Base-by-base conservation (phyloP, 2,329 filamentous ascomycete genomes). In the Colletotrichum euphorbiae region DNA sequence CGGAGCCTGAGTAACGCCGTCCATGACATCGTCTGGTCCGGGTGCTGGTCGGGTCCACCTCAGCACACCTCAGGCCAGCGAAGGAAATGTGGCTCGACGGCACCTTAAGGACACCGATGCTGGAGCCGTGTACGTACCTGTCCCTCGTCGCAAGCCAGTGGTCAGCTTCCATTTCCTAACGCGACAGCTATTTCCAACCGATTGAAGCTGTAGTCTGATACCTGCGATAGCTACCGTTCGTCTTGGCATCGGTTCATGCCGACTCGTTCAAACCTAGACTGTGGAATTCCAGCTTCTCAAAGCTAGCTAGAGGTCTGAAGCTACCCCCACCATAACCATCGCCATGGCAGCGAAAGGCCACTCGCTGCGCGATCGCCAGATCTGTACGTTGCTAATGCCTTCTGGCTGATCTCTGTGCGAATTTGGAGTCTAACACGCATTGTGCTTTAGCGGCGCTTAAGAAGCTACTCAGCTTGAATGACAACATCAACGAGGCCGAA, bases 401-500 rank as follows among this genome's bases (percentile, higher is more conserved):
- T n/a, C 13, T 17, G 9, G 8, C 8, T 8, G n/a, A n/a, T 62
- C 4, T 38, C n/a, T 5, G 36, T 31, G 54, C 15, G 9, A 15
- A 7, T n/a, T 9, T 24, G 28, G 21, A 42, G 17, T 13, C 64
- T 69, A 21, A 68, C 40, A 5, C 5, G 12, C 38, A 4, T 45
- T 36, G 6, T 21, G 12, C 55, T 72, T 43, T 72, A 97, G 94
- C 91, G 56, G 95, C 95, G 17, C 93, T 99, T 75, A 94, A 97
- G 83, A 95, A 93, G 81, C 94, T 99, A 75, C 89, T 99, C 73
- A 98, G 98, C 79, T 85, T 99, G 73, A 99, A 99, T 81, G 91
- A 96, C 75, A 86, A 88, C 81, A 70, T 86, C 82, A 76, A 87
- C 72, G 78, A 86, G 67, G 85, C 86, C 72, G 84, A 88, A 64